Evolutionary conservation across 2,329 filamentous ascomycete species (phyloP).

Genomic region (Ophiosphaerella korrae): DNA sequence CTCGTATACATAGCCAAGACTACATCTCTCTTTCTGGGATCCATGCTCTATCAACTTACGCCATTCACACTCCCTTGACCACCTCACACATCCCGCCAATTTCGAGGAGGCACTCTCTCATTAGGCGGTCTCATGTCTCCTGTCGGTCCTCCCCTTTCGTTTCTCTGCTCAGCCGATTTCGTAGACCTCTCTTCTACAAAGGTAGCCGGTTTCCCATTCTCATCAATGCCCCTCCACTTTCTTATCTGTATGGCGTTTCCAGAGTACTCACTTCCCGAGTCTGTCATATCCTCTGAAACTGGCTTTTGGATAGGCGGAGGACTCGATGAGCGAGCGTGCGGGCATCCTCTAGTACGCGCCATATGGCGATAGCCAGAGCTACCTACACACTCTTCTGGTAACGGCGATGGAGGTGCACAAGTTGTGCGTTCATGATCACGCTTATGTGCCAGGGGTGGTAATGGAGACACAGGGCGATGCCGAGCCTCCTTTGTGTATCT

Average conservation of each 20-base stretch:
- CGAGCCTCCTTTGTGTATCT: constrained; percentile 15
- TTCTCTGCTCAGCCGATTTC: constrained; percentile 16
- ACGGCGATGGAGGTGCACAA: constrained; percentile 5
- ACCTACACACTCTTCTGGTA: constrained; percentile 5
- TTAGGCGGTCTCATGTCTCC: constrained; percentile 3
- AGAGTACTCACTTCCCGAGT: constrained; percentile 28
- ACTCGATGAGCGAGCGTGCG: constrained; percentile 11
- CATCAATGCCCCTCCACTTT: constrained; percentile 36
- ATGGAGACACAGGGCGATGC: constrained; percentile 19
- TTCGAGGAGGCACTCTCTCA: constrained; percentile 2
- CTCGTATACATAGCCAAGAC: not conserved
- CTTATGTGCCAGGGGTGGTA: not conserved
- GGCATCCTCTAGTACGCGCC: constrained; percentile 4
- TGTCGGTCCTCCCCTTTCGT: constrained; percentile 4
- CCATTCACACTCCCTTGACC: not conserved
- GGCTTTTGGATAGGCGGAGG: constrained; percentile 3
- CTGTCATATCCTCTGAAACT: constrained; percentile 28
- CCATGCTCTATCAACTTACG: not conserved
- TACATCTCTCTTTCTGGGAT: not conserved
- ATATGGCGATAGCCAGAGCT: constrained; percentile 19
- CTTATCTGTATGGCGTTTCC: constrained; percentile 23
- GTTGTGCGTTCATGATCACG: constrained; percentile 8
- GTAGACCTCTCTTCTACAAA: constrained; percentile 31
- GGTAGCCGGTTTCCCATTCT: constrained; percentile 32
- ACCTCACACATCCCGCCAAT: constrained; percentile 16